Evolutionary conservation across 441 rosid genomes (phyloP), one percentile per base, ranked within the genome.

Genomic region (Corymbia calophylla): DNA sequence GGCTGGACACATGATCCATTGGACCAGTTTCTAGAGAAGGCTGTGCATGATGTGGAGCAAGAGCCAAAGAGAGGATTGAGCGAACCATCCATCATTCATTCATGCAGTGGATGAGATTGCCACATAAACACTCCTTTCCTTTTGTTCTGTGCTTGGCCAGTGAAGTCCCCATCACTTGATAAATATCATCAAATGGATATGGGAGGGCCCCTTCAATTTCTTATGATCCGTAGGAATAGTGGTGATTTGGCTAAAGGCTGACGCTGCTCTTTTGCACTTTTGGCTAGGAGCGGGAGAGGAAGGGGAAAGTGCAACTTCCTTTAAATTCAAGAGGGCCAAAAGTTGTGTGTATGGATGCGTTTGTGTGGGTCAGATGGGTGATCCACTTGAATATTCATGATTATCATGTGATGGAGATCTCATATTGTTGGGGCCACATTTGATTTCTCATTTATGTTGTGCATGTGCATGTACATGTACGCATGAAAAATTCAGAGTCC

Each of bases 21-120:
- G 77, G 44, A 32, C 31, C 44, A 1, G 77, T 31, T 31, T 31
- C 44, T 68, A 5, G 77, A 68, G 77, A 68, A 68, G 44, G 35
- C 77, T 68, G 5, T n/a, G 70, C 44, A 68, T 31, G 44, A 68
- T 68, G 77, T 31, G 77, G 77, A 31, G 44, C 5, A 68, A 35
- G 25, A 68, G 77, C 77, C 84, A 23, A 23, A 77, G 84, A 77
- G 84, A 77, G n/a, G 84, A 77, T 44, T 7, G 84, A 77, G 84
- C 7, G 84, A 44, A 23, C 84, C 8, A 44, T 77, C 84, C 3
- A 44, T 77, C 53, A 14, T 44, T 77, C 53, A 14, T 44, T 77
- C 53, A 3, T 7, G 84, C 44, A 13, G 53, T 11, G 84, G 51
- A 44, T 44, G 9, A 44, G 84, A 77, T 77, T 44, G 53, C 84